Evolutionary conservation across 169 alveolate species (phyloP), one percentile per base, ranked within the genome.

Genomic region (Babesia sp.): DNA sequence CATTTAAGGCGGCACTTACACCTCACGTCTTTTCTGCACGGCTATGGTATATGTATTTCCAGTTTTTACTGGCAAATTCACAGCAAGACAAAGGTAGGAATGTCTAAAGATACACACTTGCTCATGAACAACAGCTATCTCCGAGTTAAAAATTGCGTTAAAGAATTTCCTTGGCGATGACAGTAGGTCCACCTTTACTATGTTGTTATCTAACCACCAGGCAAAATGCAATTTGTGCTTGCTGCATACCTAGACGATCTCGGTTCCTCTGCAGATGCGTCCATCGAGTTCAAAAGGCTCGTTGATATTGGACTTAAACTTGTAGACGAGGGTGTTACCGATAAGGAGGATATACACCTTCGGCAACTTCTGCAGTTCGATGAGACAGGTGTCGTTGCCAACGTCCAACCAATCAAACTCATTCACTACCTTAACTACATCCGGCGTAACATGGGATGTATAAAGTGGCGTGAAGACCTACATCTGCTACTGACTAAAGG

Each of bases 11-110:
- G 26, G 91, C 93, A 11, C 55, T 88, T 16, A 51, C 54, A 18
- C 90, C 86, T 33, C 83, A 76, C 57, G 89, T 70, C 14, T 84
- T 83, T 54, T 79, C 77, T 45, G 45, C 67, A 5, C 85, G 75
- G 37, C 60, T 88, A 45, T 88, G 93, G 93, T 88, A 80, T 63
- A 81, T 73, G 33, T 83, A 83, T 69, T 88, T 88, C 72, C 93
- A 88, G 66, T 88, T 71, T 59, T 61, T 84, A 46, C 71, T 88
- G 29, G 59, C 76, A 58, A 79, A 69, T 56, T 79, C 63, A 56
- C 58, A 59, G 60, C 66, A 67, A 44, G 84, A 67, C 9, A 68
- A 79, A 74, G 93, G 84, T 74, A 63, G 3, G 55, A 14, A 5
- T 1, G 4, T 8, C 24, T 61, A 28, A 68, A 46, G 55, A n/a